Evolutionary conservation across 208 protist genomes (phyloP), one percentile per base, ranked within the genome.

Genomic region (Herpetomonas muscarum): DNA sequence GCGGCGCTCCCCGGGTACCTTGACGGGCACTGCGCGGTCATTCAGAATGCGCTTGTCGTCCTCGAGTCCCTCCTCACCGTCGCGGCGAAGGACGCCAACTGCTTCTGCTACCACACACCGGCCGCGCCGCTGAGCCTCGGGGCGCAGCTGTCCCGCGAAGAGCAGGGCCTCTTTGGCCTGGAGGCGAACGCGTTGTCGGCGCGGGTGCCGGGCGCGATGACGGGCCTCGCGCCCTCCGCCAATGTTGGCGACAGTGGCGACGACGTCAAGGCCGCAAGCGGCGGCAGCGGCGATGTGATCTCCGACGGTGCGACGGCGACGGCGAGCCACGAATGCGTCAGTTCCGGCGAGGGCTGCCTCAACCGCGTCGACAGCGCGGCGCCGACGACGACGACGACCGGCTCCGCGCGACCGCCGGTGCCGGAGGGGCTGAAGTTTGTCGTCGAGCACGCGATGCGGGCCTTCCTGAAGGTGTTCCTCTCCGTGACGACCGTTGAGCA

Each of bases 381-480:
- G 30, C 22, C 3, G 55, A 32, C 15, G 64, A 63, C 39, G 58
- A 36, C 34, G 45, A 54, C 3, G 52, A 58, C n/a, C n/a, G n/a
- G n/a, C n/a, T n/a, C n/a, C n/a, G n/a, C n/a, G n/a, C n/a, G n/a
- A n/a, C n/a, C n/a, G n/a, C n/a, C n/a, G n/a, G n/a, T n/a, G n/a
- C n/a, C n/a, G 50, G 52, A 55, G 0, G 47, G 54, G 47, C 37
- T 76, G 36, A 22, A 55, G 25, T 52, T 68, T 45, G 44, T 65
- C 17, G 63, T 70, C 26, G 54, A 59, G 9, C 57, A 58, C 48
- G 64, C 58, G 31, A 61, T 71, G 17, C 64, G 60, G 29, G 64
- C 69, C 64, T 81, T 76, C 59, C 74, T 58, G 44, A 60, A 74
- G 32, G 65, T 61, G 5, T 81, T 77, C 32, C 49, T 81, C 3